Evolutionary conservation across 106 monocot genomes (phyloP).

Genomic region (Vanilla planifolia): DNA sequence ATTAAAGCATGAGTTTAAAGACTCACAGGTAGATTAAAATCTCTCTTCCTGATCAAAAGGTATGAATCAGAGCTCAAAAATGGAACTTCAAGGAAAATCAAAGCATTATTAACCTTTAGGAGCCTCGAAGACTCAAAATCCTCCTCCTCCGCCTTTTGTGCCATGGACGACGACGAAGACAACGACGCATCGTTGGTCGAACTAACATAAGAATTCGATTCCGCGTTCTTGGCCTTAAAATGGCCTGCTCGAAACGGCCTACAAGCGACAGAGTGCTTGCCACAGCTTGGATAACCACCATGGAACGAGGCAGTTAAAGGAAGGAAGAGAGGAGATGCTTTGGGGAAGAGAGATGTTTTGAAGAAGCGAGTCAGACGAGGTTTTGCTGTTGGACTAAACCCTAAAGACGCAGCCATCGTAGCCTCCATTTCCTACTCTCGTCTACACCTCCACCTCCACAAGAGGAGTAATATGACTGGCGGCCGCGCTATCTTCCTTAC

Average conservation of each 20-base stretch:
- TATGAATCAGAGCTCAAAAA: neutral
- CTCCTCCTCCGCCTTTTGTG: constrained; percentile 4
- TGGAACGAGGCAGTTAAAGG: neutral
- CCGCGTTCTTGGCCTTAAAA: constrained; percentile 5
- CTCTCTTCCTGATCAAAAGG: no score
- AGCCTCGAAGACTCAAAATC: constrained; percentile 14
- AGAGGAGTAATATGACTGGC: no score
- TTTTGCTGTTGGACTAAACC: no score
- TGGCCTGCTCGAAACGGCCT: neutral
- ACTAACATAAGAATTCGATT: neutral
- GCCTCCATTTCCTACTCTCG: no score
- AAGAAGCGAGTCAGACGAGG: no score
- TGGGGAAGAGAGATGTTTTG: no score
- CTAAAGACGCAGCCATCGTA: no score
- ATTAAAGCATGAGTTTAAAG: neutral
- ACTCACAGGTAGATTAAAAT: no score
- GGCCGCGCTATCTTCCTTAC: no score
- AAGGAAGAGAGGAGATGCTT: constrained; percentile 7
- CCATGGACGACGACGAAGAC: neutral
- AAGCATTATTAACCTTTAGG: constrained; percentile 21
- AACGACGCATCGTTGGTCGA: neutral
- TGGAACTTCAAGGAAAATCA: neutral
- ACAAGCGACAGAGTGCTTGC: neutral
- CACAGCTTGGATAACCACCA: neutral
- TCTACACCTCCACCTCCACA: no score